Evolutionary conservation across 306 rosid species (phyloP).

Genomic region (Cucumis cinereus): DNA sequence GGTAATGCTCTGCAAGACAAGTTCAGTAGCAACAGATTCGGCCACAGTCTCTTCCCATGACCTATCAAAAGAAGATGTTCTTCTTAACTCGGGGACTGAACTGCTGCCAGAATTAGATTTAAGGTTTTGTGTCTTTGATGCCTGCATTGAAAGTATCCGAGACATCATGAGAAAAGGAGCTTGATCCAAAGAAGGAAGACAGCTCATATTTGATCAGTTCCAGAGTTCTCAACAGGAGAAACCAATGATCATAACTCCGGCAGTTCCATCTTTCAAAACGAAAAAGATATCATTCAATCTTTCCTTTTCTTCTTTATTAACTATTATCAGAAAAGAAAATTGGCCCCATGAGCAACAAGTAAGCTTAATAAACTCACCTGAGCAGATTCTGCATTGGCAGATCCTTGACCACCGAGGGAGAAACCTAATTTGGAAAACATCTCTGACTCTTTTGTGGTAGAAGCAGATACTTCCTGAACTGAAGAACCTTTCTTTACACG

Average conservation of each 20-base stretch:
- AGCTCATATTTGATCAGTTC: neutral
- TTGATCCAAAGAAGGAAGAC: conserved; percentile 4
- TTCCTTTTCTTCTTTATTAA: neutral
- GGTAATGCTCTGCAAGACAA: conserved; percentile 80
- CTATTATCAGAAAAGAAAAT: neutral
- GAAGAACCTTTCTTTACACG: conserved; percentile 72
- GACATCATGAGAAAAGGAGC: neutral
- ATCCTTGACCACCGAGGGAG: conserved; percentile 38
- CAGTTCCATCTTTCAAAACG: neutral
- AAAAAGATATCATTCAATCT: neutral
- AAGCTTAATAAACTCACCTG: conserved; percentile 45
- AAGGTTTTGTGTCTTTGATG: conserved; percentile 39
- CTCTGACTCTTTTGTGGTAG: conserved; percentile 66
- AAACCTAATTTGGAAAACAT: conserved; percentile 41
- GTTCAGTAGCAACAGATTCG: conserved; percentile 92
- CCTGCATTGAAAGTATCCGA: conserved; percentile 37
- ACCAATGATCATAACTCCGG: neutral
- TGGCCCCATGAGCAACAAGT: conserved; percentile 13
- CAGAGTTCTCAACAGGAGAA: conserved; percentile 8
- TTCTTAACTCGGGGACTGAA: conserved; percentile 50
- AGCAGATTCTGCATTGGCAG: conserved; percentile 33
- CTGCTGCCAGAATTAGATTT: conserved; percentile 26
- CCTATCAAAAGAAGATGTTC: conserved; percentile 89
- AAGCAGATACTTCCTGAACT: conserved; percentile 44
- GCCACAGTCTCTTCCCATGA: conserved; percentile 96